Evolutionary conservation across 2,329 filamentous ascomycete genomes (phyloP).

Genomic region (Phialemonium atrogriseum): DNA sequence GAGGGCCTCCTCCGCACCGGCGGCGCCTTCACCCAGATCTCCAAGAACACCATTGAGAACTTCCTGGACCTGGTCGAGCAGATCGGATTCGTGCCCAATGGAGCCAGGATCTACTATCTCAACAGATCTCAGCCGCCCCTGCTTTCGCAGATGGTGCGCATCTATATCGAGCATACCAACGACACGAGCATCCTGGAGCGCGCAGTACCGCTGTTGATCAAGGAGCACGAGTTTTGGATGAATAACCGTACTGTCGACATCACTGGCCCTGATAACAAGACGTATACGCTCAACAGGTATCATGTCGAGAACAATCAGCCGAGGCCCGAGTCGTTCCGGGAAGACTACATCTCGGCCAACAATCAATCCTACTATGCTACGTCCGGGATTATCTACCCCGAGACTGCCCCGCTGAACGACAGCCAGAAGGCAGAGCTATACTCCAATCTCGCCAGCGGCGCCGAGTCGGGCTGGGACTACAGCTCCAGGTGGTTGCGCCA

Average conservation of each 20-base stretch:
- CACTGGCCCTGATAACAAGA: constrained; percentile 30
- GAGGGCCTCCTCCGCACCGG: constrained; percentile 57
- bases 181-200: constrained; percentile 52
- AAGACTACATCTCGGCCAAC: constrained; percentile 58
- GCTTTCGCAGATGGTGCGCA: constrained; percentile 56
- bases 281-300: constrained; percentile 51
- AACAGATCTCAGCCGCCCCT: constrained; percentile 62
- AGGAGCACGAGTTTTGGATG: constrained; percentile 56
- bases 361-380: constrained; percentile 54
- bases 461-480: constrained; percentile 62
- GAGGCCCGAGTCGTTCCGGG: constrained; percentile 57
- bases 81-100: constrained; percentile 61
- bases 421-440: constrained; percentile 46
- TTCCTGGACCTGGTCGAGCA: constrained; percentile 58
- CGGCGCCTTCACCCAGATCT: constrained; percentile 54
- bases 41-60: constrained; percentile 61
- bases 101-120: constrained; percentile 58
- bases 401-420: constrained; percentile 39
- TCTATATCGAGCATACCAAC: constrained; percentile 56
- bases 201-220: constrained; percentile 53
- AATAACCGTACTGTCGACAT: constrained; percentile 51
- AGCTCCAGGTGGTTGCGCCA: constrained; percentile 47
- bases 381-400: constrained; percentile 51
- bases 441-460: constrained; percentile 54
- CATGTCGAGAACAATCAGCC: constrained; percentile 56